A percentile compares a stretch with the other conserved stretches of the same genome.
These are phyloP conservation scores for Euclidium syriacum DNA, from an alignment of 345 rosid genomes.

Conservation along the genomic window DNA sequence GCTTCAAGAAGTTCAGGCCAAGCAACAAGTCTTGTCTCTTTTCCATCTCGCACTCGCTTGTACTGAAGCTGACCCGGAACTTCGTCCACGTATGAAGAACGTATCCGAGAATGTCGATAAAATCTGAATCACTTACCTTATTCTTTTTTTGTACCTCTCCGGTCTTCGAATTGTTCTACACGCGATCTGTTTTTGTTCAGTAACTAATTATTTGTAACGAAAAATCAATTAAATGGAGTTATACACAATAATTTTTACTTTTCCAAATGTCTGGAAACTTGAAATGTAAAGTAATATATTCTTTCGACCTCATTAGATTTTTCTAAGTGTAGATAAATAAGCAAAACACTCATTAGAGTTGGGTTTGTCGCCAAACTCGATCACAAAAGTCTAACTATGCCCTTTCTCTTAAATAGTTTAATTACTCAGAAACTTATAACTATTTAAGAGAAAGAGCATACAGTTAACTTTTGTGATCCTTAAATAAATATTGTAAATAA, in stretches of 20 bases:
- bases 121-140: conserved; percentile 30
- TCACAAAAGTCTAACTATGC: too few relatives aligned
- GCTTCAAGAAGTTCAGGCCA: conserved; percentile 90
- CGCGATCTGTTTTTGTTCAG: conserved; percentile 12
- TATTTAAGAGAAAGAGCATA: too few relatives aligned
- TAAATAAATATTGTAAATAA: too few relatives aligned
- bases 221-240: neutral
- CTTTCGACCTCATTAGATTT: too few relatives aligned
- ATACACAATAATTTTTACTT: neutral
- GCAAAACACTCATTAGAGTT: too few relatives aligned
- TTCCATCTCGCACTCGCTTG: conserved; percentile 89
- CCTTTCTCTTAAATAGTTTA: too few relatives aligned
- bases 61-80: conserved; percentile 78
- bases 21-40: conserved; percentile 79
- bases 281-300: too few relatives aligned
- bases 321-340: too few relatives aligned
- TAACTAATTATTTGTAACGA: conserved; percentile 10
- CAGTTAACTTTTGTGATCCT: too few relatives aligned
- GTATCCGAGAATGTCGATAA: conserved; percentile 81
- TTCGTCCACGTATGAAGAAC: conserved; percentile 90
- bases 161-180: conserved; percentile 16
- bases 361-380: too few relatives aligned
- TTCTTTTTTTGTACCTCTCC: neutral
- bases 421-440: too few relatives aligned
- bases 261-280: too few relatives aligned